Base-by-base conservation (phyloP, 2,329 filamentous ascomycete species). In the Xylariaceae sp. region DNA sequence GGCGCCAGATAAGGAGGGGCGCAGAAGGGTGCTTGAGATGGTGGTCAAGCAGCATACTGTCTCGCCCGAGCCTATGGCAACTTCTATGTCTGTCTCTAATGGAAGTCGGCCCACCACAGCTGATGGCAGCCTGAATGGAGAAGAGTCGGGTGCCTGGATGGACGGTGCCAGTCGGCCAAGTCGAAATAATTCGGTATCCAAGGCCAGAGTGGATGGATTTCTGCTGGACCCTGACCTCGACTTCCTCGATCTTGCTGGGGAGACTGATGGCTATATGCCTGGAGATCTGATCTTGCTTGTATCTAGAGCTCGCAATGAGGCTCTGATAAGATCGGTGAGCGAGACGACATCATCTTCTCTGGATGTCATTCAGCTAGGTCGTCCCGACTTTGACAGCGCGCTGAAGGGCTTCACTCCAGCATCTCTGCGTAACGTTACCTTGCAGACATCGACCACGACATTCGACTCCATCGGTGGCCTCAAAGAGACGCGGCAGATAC, bases 181-280 rank as follows among this genome's bases (percentile, higher is more conserved):
- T 39, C 58, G 63, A 24, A 46, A 6, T 49, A 59, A 47, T 21
- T 58, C 60, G 11, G 43, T 46, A 5, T 35, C 49, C 2, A 51
- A 50, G 9, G 33, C 50, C 11, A 59, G 56, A 30, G 57, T 63
- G 4, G 72, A 75, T 33, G 83, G 81, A 0, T 92, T 94, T 49
- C 61, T 80, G 2, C 64, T 94, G 5, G 83, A 88, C 37, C 64
- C 76, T 0, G 75, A 83, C 31, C 75, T 98, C 8, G 92, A 98
- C 56, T 85, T 96, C 37, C 75, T 96, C 7, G 90, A 96, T 43
- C 72, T 98, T 36, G 88, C 93, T 13, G 89, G 92, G 2, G 82
- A 90, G 47, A 96, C 90, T 0, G 92, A 98, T 53, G 92, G 92
- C 1, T 98, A 96, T 55, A 95, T 96, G 89, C 90, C 92, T 1